A percentile compares a stretch with the other conserved stretches of the same genome.
These are phyloP conservation scores for Ophiostoma sp. DNA, from an alignment of 2,329 filamentous ascomycete species.

Conservation along the genomic window DNA sequence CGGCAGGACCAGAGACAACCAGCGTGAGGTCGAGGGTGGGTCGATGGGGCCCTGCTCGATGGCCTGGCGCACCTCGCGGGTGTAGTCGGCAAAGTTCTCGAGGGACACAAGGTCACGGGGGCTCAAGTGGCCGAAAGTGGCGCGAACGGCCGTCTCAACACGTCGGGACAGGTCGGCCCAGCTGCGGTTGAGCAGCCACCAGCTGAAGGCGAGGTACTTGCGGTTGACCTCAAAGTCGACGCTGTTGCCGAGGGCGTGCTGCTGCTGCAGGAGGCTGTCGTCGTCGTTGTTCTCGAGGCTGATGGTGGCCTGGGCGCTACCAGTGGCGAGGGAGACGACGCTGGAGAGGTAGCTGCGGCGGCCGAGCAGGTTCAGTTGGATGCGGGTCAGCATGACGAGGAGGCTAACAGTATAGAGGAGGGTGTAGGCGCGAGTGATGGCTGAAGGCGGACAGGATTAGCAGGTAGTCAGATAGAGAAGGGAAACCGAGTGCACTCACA, in stretches of 20 bases:
- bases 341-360: conserved; percentile 94
- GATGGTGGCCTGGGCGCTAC: conserved; percentile 72
- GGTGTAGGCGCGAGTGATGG: conserved; percentile 87
- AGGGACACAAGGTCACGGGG: conserved; percentile 86
- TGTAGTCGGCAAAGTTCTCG: conserved; percentile 75
- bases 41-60: conserved; percentile 59
- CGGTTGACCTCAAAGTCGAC: conserved; percentile 90
- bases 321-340: conserved; percentile 85
- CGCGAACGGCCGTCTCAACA: conserved; percentile 81
- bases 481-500: conserved; percentile 57
- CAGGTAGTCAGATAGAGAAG: too few species aligned
- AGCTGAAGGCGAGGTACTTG: conserved; percentile 93
- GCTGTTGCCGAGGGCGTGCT: conserved; percentile 72
- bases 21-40: conserved; percentile 45
- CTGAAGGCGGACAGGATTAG: conserved; percentile 45
- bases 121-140: conserved; percentile 85
- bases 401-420: conserved; percentile 88
- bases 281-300: conserved; percentile 92
- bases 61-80: conserved; percentile 77
- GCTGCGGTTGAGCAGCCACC: conserved; percentile 93
- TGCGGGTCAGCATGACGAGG: conserved; percentile 85
- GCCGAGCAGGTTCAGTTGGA: conserved; percentile 95
- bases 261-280: conserved; percentile 49
- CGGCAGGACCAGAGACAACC: conserved; percentile 84
- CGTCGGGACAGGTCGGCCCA: conserved; percentile 80